phyloP scores from a whole-genome alignment of 73 alveolate species.

The Halteria grandinella region DNA sequence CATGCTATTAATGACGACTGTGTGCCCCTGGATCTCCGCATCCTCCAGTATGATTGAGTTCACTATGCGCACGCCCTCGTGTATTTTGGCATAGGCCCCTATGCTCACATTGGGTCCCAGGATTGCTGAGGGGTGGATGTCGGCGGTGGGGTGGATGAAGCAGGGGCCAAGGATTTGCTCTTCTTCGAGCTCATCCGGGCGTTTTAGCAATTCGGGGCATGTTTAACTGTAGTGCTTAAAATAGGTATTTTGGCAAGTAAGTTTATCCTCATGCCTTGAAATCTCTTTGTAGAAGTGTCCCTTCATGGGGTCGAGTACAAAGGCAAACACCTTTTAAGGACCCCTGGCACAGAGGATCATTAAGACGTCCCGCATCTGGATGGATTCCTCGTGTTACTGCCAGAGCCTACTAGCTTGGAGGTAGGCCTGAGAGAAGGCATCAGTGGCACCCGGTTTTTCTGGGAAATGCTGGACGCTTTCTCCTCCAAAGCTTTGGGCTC shows the following conservation, averaged over 20 bases:
- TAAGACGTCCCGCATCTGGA: slow-evolving; percentile 4
- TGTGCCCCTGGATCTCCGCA: slow-evolving; percentile 18
- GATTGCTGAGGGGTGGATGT: slow-evolving; percentile 25
- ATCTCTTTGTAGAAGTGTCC: slow-evolving; percentile 7
- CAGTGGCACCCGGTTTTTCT: too few relatives aligned
- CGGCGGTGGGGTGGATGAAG: slow-evolving; percentile 42
- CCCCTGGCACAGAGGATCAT: slow-evolving; percentile 6
- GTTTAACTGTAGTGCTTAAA: slow-evolving; percentile 9
- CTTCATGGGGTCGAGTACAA: slow-evolving; percentile 3
- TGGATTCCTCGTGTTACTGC: background rate
- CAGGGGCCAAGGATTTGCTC: slow-evolving; percentile 14
- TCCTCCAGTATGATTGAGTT: slow-evolving; percentile 45
- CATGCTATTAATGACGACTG: slow-evolving; percentile 16
- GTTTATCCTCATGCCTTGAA: slow-evolving; percentile 35
- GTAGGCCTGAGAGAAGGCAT: too few relatives aligned
- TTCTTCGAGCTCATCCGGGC: background rate
- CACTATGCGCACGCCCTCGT: slow-evolving; percentile 7
- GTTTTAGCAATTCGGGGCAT: background rate
- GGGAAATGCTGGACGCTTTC: too few relatives aligned
- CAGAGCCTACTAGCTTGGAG: background rate
- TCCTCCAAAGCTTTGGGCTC: too few relatives aligned
- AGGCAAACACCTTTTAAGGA: slow-evolving; percentile 17
- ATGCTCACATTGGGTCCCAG: slow-evolving; percentile 42
- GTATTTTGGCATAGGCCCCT: slow-evolving; percentile 47
- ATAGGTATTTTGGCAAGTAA: slow-evolving; percentile 10